Percentiles rank a stretch among this genome's conserved stretches.
These are phyloP conservation scores for Wilhelminamyces savonicus DNA, from an alignment of 805 yeast genomes.

Conservation along the genomic window DNA sequence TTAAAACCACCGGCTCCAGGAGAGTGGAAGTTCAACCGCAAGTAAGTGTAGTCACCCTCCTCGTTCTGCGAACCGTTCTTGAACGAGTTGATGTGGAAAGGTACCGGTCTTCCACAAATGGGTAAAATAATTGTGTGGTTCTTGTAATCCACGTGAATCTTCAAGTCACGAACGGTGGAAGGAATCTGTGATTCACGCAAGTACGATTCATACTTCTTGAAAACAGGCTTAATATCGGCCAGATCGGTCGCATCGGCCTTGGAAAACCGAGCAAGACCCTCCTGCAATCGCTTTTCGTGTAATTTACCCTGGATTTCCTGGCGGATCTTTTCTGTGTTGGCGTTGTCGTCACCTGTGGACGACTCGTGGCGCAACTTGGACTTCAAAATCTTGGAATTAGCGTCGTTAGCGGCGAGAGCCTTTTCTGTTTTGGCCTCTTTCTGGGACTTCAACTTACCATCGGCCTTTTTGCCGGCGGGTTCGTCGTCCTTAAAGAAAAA, in stretches of 20 bases:
- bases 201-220: conserved; percentile 91
- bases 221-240: conserved; percentile 60
- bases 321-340: conserved; percentile 66
- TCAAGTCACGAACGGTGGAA: conserved; percentile 69
- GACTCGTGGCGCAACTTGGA: conserved; percentile 76
- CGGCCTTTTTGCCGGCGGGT: conserved; percentile 28
- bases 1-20: conserved; percentile 80
- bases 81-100: conserved; percentile 91
- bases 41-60: conserved; percentile 90
- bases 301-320: conserved; percentile 77
- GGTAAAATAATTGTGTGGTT: conserved; percentile 88
- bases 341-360: conserved; percentile 58
- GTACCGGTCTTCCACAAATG: conserved; percentile 93
- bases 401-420: conserved; percentile 20
- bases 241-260: conserved; percentile 69
- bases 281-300: conserved; percentile 80
- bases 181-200: conserved; percentile 93
- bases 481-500: conserved; percentile 77
- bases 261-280: conserved; percentile 76
- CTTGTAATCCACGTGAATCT: conserved; percentile 80
- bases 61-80: conserved; percentile 93
- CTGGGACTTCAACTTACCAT: conserved; percentile 30
- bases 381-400: conserved; percentile 63
- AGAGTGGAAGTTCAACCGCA: conserved; percentile 86
- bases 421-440: conserved; percentile 28